Conservation (phyloP, 805 yeast genomes). For the Saccharomycopsis fibuligera region DNA sequence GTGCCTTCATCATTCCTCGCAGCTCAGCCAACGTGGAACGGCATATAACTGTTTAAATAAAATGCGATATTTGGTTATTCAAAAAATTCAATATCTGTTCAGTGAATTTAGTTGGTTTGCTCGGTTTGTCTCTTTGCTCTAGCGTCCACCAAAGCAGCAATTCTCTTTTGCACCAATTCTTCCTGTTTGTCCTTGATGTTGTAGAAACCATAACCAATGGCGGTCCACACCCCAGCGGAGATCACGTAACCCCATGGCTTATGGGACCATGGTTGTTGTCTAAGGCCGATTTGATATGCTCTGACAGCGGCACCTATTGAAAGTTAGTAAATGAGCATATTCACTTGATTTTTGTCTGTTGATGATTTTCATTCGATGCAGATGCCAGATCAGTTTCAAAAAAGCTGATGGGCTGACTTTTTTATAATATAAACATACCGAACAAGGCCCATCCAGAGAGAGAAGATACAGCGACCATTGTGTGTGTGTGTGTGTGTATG, state of each 20-base stretch:
- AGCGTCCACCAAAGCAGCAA: slow-evolving; percentile 32
- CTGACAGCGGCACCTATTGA: slow-evolving; percentile 36
- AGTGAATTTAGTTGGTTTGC: no score
- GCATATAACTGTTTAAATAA: no score
- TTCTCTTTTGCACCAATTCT: slow-evolving; percentile 32
- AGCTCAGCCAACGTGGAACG: no score
- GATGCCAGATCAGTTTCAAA: neutral
- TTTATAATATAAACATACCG: slow-evolving; percentile 19
- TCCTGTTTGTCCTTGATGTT: slow-evolving; percentile 35
- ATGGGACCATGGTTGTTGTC: slow-evolving; percentile 34
- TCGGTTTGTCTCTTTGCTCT: slow-evolving; percentile 28
- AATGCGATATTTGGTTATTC: no score
- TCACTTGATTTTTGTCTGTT: slow-evolving; percentile 1
- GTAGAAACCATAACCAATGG: slow-evolving; percentile 35
- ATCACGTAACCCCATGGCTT: slow-evolving; percentile 36
- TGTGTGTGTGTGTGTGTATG: neutral
- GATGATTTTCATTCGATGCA: neutral
- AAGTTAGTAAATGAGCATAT: neutral
- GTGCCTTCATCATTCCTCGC: no score
- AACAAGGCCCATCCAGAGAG: slow-evolving; percentile 26
- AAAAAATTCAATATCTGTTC: no score
- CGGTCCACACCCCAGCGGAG: slow-evolving; percentile 41
- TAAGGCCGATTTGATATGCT: slow-evolving; percentile 39
- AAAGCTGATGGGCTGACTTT: neutral
- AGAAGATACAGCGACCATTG: slow-evolving; percentile 22